These are phyloP conservation scores for Funneliformis caledonium DNA, from an alignment of 371 early-diverging fungal genomes.

Conservation along the genomic window DNA sequence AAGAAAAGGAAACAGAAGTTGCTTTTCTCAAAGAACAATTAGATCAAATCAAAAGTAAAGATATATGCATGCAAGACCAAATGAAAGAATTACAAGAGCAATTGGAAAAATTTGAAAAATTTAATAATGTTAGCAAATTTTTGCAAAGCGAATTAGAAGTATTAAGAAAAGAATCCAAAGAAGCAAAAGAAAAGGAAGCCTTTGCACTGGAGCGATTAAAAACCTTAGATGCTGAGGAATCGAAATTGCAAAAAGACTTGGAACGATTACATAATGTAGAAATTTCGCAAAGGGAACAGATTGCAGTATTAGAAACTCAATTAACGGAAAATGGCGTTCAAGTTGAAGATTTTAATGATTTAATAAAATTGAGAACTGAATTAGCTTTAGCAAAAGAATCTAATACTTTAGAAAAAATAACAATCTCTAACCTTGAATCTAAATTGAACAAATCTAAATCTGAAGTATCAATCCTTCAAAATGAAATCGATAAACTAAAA, in stretches of 20 bases:
- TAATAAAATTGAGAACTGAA: not conserved
- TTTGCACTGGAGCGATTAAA: not conserved
- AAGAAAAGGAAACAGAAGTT: conserved; percentile 2
- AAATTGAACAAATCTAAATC: not conserved
- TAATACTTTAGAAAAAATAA: not conserved
- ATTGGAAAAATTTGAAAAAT: not conserved
- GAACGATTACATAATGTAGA: not conserved
- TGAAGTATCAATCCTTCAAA: not conserved
- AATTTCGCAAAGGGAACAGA: conserved; percentile 17
- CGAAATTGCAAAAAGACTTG: conserved; percentile 6
- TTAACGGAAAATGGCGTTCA: not conserved
- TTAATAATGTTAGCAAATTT: not conserved
- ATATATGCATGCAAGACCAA: not conserved
- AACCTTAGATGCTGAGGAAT: not conserved
- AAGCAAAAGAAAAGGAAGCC: not conserved
- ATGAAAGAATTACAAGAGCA: conserved; percentile 15
- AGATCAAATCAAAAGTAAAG: conserved; percentile 3
- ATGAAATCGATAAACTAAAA: conserved; percentile 4
- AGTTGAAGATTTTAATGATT: conserved; percentile 3
- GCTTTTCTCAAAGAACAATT: not conserved
- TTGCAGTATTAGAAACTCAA: not conserved
- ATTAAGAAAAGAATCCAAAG: conserved; percentile 4
- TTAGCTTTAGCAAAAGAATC: not conserved
- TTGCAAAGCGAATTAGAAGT: not conserved
- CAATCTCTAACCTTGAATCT: not conserved